Conservation (phyloP, 2,329 filamentous ascomycete species). For the Daldinia sp. region DNA sequence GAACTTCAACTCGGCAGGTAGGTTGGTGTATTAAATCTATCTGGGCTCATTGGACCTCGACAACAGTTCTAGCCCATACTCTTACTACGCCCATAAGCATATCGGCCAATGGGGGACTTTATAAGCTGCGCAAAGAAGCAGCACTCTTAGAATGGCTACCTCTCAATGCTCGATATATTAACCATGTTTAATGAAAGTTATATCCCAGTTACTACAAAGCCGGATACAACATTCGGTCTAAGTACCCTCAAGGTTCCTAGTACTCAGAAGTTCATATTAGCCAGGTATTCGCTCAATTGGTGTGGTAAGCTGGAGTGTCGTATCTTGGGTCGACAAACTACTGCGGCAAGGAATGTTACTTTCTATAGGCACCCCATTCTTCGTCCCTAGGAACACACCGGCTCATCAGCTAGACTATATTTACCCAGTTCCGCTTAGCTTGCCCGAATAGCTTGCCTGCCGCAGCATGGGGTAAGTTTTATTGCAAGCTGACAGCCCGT, state of each 20-base stretch:
- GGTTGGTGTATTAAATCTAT: neutral
- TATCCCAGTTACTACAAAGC: conserved; percentile 8
- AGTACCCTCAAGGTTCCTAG: conserved; percentile 16
- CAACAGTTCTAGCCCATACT: conserved; percentile 1
- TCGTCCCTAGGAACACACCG: conserved; percentile 23
- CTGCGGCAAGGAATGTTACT: conserved; percentile 35
- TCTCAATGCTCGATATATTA: conserved; percentile 11
- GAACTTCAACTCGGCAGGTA: conserved; percentile 12
- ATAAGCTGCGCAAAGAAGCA: conserved; percentile 11
- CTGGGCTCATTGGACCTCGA: conserved; percentile 2
- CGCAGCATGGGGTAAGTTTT: conserved; percentile 21
- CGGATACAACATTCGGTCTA: conserved; percentile 23
- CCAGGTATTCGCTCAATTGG: conserved; percentile 20
- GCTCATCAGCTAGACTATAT: conserved; percentile 17
- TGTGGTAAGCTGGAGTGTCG: conserved; percentile 31
- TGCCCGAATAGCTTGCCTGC: conserved; percentile 8
- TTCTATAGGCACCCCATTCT: conserved; percentile 26
- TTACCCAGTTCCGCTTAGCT: conserved; percentile 27
- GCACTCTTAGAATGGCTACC: neutral
- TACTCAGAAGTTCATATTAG: conserved; percentile 9
- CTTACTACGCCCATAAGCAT: conserved; percentile 9
- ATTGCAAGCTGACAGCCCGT: conserved; percentile 29
- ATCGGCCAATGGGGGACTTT: conserved; percentile 16
- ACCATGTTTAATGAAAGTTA: conserved; percentile 11
- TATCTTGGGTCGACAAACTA: conserved; percentile 37